Percentiles rank a stretch among this genome's conserved stretches.
These are phyloP conservation scores for Dryadomyces quercivorus DNA, from an alignment of 2,329 filamentous ascomycete species.

Conservation along the genomic window DNA sequence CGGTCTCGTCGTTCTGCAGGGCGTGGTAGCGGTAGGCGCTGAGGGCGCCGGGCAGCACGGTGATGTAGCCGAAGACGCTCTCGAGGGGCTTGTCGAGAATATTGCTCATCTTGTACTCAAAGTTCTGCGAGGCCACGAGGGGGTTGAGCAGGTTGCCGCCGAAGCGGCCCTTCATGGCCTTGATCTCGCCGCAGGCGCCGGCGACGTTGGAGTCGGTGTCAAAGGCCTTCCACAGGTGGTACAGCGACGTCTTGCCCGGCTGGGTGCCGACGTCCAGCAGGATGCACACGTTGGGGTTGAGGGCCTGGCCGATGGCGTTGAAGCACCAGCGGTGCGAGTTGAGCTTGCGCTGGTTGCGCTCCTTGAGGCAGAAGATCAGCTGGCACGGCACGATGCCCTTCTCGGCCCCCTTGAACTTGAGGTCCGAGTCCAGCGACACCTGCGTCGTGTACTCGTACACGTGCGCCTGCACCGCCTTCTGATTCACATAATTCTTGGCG, in stretches of 20 bases:
- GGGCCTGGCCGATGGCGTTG: constrained; percentile 85
- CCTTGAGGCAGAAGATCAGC: constrained; percentile 97
- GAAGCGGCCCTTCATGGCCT: constrained; percentile 82
- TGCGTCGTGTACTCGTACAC: constrained; percentile 99
- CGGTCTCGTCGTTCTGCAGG: constrained; percentile 90
- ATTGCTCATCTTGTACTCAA: constrained; percentile 99
- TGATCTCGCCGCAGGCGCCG: constrained; percentile 94
- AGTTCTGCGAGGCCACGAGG: constrained; percentile 92
- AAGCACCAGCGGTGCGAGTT: constrained; percentile 99
- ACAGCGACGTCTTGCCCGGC: constrained; percentile 79
- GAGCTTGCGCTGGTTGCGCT: constrained; percentile 94
- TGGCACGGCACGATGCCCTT: constrained; percentile 98
- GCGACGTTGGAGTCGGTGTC: constrained; percentile 96
- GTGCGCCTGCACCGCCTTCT: constrained; percentile 87
- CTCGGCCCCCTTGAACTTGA: constrained; percentile 98
- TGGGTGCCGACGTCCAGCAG: constrained; percentile 92
- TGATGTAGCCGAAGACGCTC: constrained; percentile 96
- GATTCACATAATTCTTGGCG: constrained; percentile 96
- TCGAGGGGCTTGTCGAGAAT: constrained; percentile 96
- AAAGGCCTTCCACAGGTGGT: constrained; percentile 97
- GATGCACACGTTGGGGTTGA: constrained; percentile 95
- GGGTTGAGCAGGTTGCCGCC: constrained; percentile 82
- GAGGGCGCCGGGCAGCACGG: constrained; percentile 85
- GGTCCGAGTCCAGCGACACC: constrained; percentile 84
- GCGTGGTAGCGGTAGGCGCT: constrained; percentile 95